phyloP scores from a whole-genome alignment of 805 yeast species.

The Starmerella riodocensis region DNA sequence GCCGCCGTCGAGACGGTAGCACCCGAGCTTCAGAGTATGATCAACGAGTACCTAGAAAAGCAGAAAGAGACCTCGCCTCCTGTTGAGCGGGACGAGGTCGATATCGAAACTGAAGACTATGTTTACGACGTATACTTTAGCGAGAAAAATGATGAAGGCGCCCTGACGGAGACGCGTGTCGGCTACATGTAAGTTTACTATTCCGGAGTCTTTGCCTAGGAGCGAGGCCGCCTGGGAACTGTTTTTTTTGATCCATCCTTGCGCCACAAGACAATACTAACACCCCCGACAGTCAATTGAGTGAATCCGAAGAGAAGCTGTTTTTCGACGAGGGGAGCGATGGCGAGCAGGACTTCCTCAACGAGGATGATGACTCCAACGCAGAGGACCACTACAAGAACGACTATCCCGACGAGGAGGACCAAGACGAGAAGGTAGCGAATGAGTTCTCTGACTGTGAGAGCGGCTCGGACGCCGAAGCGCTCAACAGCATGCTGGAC shows the following conservation, averaged over 20 bases:
- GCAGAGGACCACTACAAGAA: constrained; percentile 87
- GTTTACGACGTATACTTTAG: constrained; percentile 80
- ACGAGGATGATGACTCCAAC: constrained; percentile 32
- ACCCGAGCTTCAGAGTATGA: constrained; percentile 61
- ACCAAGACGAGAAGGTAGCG: no score
- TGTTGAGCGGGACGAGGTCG: constrained; percentile 4
- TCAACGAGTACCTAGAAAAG: constrained; percentile 41
- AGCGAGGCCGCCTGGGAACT: no score
- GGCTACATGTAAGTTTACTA: constrained; percentile 26
- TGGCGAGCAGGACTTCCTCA: constrained; percentile 21
- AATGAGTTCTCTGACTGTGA: neutral
- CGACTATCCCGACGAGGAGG: constrained; percentile 88
- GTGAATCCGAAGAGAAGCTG: constrained; percentile 23
- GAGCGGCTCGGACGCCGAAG: neutral
- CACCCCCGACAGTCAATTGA: constrained; percentile 14
- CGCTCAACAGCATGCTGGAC: constrained; percentile 5
- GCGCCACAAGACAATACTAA: constrained; percentile 7
- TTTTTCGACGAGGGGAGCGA: constrained; percentile 30
- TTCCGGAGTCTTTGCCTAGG: no score
- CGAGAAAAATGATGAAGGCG: constrained; percentile 29
- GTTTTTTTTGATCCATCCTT: neutral
- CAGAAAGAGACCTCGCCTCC: neutral
- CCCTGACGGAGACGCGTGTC: constrained; percentile 9
- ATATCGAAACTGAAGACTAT: constrained; percentile 43
- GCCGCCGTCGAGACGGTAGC: constrained; percentile 35